A percentile compares a stretch with the other conserved stretches of the same genome.
These are phyloP conservation scores for Glutinoglossum americanum DNA, from an alignment of 495 filamentous ascomycete genomes.

Conservation along the genomic window DNA sequence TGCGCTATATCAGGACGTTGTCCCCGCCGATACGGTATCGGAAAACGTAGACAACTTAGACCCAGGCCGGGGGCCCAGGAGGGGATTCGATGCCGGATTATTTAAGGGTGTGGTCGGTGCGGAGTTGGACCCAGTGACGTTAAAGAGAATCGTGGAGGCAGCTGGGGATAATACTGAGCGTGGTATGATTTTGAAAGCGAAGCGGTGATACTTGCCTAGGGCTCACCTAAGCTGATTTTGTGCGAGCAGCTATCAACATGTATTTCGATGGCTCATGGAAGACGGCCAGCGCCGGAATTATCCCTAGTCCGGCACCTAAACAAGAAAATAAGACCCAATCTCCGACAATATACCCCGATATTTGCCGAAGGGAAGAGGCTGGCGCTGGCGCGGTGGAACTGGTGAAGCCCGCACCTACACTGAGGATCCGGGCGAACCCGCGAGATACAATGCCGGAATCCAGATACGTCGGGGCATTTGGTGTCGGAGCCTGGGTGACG, in stretches of 20 bases:
- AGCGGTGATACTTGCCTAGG: background rate
- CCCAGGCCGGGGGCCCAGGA: background rate
- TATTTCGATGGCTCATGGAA: slow-evolving; percentile 93
- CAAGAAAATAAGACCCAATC: background rate
- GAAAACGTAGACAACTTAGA: slow-evolving; percentile 3
- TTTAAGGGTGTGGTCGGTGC: slow-evolving; percentile 13
- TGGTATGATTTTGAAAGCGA: slow-evolving; percentile 10
- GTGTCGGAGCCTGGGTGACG: slow-evolving; percentile 83
- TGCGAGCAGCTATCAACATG: slow-evolving; percentile 31
- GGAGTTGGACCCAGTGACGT: slow-evolving; percentile 8
- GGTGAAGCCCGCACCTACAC: background rate
- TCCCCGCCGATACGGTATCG: background rate
- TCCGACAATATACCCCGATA: background rate
- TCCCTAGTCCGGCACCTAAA: slow-evolving; percentile 9
- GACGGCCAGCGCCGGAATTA: background rate
- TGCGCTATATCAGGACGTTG: background rate
- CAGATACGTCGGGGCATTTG: slow-evolving; percentile 81
- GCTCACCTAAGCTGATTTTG: background rate
- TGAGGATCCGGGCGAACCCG: background rate
- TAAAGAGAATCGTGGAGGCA: slow-evolving; percentile 16
- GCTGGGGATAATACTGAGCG: slow-evolving; percentile 23
- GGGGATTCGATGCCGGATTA: slow-evolving; percentile 9
- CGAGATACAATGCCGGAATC: slow-evolving; percentile 27
- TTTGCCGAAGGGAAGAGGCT: background rate
- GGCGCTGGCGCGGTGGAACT: background rate